Conservation (phyloP, 208 protist genomes). For the Acanthamoeba healyi region DNA sequence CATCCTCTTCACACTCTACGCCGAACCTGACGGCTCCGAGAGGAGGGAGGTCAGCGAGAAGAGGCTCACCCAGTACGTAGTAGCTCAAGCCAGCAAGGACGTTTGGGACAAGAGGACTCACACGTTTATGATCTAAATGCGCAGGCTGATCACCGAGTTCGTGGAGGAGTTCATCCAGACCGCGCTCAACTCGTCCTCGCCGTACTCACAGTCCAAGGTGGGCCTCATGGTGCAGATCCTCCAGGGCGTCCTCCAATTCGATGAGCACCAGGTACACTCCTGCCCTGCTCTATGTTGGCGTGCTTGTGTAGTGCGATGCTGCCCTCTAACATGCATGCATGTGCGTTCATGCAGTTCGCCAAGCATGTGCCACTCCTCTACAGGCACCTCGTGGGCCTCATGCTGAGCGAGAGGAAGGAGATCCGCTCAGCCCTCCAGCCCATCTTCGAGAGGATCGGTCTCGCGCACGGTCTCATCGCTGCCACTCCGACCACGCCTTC, state of each 20-base stretch:
- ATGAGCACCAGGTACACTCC: not conserved
- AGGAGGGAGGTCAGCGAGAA: constrained; percentile 1
- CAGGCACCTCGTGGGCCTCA: not conserved
- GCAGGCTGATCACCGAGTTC: not conserved
- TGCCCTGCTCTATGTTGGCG: not conserved
- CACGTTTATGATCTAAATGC: too few species aligned
- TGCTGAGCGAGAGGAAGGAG: constrained; percentile 63
- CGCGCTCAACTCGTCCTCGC: constrained; percentile 31
- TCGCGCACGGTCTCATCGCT: not conserved
- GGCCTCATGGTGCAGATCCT: constrained; percentile 61
- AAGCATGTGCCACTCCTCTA: constrained; percentile 23
- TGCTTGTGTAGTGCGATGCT: too few species aligned
- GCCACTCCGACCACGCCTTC: not conserved
- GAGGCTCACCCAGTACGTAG: not conserved
- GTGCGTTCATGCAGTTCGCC: not conserved
- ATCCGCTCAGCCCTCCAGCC: constrained; percentile 24
- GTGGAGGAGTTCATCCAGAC: constrained; percentile 11
- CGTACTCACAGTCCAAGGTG: constrained; percentile 47
- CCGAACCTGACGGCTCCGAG: constrained; percentile 15
- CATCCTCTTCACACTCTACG: constrained; percentile 34
- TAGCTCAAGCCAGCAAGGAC: not conserved
- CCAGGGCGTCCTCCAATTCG: constrained; percentile 35
- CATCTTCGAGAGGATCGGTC: not conserved
- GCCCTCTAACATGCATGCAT: too few species aligned
- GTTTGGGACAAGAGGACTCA: too few species aligned